Percentiles rank a stretch among this genome's conserved stretches.
Evolutionary conservation across 768 basidiomycete genomes (phyloP).

Genomic region (Strobilomyces confusus): DNA sequence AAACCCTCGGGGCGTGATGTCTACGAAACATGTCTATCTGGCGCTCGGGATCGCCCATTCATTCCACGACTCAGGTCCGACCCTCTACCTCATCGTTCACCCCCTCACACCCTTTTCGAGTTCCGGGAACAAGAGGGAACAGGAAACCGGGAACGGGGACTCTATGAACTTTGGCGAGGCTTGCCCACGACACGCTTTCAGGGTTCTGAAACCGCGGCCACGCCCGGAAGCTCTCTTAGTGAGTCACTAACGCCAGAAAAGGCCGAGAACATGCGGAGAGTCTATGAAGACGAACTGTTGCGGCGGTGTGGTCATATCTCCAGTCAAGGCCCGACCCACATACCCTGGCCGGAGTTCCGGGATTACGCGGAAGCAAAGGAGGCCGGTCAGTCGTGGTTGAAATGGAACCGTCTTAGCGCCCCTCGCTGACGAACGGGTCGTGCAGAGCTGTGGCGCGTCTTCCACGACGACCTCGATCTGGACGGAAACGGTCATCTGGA

Average conservation of each 20-base stretch:
- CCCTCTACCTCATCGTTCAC: conserved; percentile 35
- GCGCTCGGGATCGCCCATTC: conserved; percentile 50
- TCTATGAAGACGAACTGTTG: conserved; percentile 78
- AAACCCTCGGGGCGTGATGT: conserved; percentile 44
- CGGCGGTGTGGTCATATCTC: conserved; percentile 44
- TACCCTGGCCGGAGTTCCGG: conserved; percentile 71
- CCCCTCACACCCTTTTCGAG: conserved; percentile 53
- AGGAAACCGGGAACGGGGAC: conserved; percentile 54
- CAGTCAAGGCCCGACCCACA: conserved; percentile 39
- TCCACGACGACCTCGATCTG: conserved; percentile 86
- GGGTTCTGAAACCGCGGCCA: conserved; percentile 23
- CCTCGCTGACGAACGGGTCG: conserved; percentile 15
- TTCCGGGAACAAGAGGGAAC: conserved; percentile 64
- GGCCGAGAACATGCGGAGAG: conserved; percentile 58
- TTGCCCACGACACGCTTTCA: conserved; percentile 38
- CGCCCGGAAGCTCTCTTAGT: conserved; percentile 11
- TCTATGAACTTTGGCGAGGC: conserved; percentile 61
- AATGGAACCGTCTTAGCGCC: conserved; percentile 8
- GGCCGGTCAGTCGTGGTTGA: conserved; percentile 50
- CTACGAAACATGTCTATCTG: conserved; percentile 49
- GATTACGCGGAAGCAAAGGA: conserved; percentile 79
- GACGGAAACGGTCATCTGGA: conserved; percentile 86
- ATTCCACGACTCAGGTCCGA: conserved; percentile 62
- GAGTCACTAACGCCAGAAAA: conserved; percentile 43
- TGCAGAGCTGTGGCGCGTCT: conserved; percentile 88